These are phyloP conservation scores for Kodamaea arcana DNA, from an alignment of 1,139 yeast genomes.

Conservation along the genomic window DNA sequence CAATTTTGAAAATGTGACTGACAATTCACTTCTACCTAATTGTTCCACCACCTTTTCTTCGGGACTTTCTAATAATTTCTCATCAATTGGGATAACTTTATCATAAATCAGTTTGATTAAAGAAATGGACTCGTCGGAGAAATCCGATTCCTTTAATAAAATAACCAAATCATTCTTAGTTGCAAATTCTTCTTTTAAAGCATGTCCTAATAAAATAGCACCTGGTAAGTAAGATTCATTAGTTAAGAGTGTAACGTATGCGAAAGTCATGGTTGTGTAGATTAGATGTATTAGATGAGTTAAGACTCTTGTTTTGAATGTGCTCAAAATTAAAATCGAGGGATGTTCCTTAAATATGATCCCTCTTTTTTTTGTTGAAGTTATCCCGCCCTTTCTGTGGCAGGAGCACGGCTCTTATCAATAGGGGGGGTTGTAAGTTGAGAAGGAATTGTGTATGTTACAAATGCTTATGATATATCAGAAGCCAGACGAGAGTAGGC, in stretches of 20 bases:
- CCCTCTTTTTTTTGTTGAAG: background rate
- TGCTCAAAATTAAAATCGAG: background rate
- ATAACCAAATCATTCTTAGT: slow-evolving; percentile 21
- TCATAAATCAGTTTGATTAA: slow-evolving; percentile 21
- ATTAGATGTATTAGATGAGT: background rate
- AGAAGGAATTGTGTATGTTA: too few relatives aligned
- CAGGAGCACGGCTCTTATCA: background rate
- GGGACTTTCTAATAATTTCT: slow-evolving; percentile 18
- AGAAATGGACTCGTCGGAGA: slow-evolving; percentile 16
- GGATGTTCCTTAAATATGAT: background rate
- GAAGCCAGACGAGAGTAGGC: too few relatives aligned
- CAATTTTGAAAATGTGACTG: slow-evolving; percentile 26
- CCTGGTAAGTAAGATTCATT: slow-evolving; percentile 30
- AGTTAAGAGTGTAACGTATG: slow-evolving; percentile 28
- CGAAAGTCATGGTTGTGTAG: slow-evolving; percentile 22
- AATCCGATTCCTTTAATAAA: slow-evolving; percentile 17
- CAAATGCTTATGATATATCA: too few relatives aligned
- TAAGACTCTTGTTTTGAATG: background rate
- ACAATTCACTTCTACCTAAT: slow-evolving; percentile 26
- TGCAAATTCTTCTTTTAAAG: slow-evolving; percentile 16
- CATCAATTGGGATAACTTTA: slow-evolving; percentile 23
- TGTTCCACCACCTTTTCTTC: slow-evolving; percentile 16
- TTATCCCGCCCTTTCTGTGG: background rate
- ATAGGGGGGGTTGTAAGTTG: background rate
- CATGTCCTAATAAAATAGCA: slow-evolving; percentile 24